Conservation (phyloP, 2,329 filamentous ascomycete genomes). For the Teratosphaeria epicoccoides region DNA sequence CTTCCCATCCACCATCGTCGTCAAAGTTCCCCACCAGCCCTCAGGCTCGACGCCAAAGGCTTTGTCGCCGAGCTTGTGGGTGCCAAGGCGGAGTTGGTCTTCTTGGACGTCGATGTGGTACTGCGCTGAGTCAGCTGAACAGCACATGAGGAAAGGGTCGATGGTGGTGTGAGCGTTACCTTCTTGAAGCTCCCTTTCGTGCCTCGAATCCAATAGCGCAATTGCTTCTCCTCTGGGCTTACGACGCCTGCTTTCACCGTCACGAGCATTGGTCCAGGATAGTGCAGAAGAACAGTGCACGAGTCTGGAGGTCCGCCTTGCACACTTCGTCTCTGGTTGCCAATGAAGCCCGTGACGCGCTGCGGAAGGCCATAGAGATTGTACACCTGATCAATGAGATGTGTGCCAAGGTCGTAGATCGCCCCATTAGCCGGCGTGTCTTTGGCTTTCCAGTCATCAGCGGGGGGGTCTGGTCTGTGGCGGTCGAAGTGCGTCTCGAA, state of each 20-base stretch:
- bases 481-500: conserved; percentile 75
- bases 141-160: neutral
- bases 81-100: conserved; percentile 56
- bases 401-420: conserved; percentile 65
- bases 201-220: conserved; percentile 68
- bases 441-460: conserved; percentile 55
- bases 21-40: conserved; percentile 46
- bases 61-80: conserved; percentile 46
- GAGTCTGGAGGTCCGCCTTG: conserved; percentile 41
- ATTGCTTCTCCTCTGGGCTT: conserved; percentile 57
- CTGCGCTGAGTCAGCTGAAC: conserved; percentile 6
- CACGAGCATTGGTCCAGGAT: conserved; percentile 52
- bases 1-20: conserved; percentile 37
- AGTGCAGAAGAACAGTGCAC: conserved; percentile 55
- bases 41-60: conserved; percentile 56
- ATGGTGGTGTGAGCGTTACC: conserved; percentile 9
- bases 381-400: conserved; percentile 66
- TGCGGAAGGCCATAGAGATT: conserved; percentile 58
- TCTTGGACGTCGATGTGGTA: conserved; percentile 63
- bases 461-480: conserved; percentile 48
- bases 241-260: conserved; percentile 60
- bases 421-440: conserved; percentile 55
- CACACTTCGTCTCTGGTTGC: conserved; percentile 52
- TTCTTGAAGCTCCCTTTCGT: conserved; percentile 67
- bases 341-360: conserved; percentile 55